Base-by-base conservation (phyloP, 1,139 yeast genomes). In the Yamadazyma oceani region DNA sequence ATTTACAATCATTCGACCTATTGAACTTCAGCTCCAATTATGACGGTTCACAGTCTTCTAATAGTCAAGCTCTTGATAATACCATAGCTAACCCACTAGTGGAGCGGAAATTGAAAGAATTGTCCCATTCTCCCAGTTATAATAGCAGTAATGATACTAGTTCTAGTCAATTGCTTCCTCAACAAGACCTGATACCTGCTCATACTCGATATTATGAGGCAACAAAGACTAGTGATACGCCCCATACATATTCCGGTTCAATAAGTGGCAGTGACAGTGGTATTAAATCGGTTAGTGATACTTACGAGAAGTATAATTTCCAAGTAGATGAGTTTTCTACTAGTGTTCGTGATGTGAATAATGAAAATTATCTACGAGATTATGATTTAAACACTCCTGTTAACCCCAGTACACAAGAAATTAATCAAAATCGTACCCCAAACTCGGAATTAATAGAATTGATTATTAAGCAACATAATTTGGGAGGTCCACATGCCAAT, bases 401-500 rank as follows among this genome's bases (percentile, higher is more conserved):
- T 7, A 36, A 35, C 27, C 17, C 38, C 26, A 41, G 37, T 15
- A 19, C 23, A 17, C 35, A 36, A 17, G 35, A 37, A 5, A 25
- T 9, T 2, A 10, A 14, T 2, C n/a, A 12, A 8, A 7, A 12
- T 4, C 6, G 22, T 15, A 36, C 45, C 1, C 36, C 55, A 4
- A 60, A 57, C 34, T 41, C 50, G 4, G 53, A 53, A 14, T 46
- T 62, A 13, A 53, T 62, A 17, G 55, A 57, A 10, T 50, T 55
- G 19, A 55, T 63, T 17, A 53, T 63, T 13, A 40, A 34, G 10
- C 50, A 55, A 22, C 54, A 59, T 41, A 52, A 52, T 16, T 48
- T 64, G 21, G 38, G 46, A 4, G 66, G 57, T 3, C 62, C 65
- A 3, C 72, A 69, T 50, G 51, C 54, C 19, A 43, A 53, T 15